Percentiles rank a stretch among this genome's conserved stretches.
phyloP scores from a whole-genome alignment of 2,329 filamentous ascomycete genomes.

The Tolypocladium tropicale region DNA sequence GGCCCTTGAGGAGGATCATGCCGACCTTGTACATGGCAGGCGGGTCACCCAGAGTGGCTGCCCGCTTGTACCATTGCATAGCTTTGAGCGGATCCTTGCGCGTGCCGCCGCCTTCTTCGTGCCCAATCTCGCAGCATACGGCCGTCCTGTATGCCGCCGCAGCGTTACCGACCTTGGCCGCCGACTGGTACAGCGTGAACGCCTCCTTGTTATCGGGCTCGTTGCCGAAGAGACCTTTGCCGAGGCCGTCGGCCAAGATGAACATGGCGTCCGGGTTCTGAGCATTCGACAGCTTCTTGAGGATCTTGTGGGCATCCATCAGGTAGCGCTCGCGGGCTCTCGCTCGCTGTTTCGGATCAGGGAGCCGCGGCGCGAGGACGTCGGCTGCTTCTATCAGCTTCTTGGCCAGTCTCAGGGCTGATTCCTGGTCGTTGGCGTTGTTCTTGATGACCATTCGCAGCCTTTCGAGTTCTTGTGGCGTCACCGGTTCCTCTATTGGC shows the following conservation, averaged over 20 bases:
- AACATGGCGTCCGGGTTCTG: slow-evolving; percentile 87
- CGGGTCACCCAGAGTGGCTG: slow-evolving; percentile 79
- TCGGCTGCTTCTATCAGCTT: slow-evolving; percentile 77
- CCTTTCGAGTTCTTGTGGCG: slow-evolving; percentile 65
- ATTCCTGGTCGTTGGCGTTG: slow-evolving; percentile 62
- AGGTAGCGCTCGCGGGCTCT: slow-evolving; percentile 77
- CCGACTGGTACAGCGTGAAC: slow-evolving; percentile 85
- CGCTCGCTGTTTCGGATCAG: slow-evolving; percentile 60
- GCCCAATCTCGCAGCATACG: slow-evolving; percentile 93
- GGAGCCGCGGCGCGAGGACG: slow-evolving; percentile 53
- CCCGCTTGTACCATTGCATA: slow-evolving; percentile 95
- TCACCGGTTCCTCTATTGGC: slow-evolving; percentile 44
- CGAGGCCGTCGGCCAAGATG: slow-evolving; percentile 80
- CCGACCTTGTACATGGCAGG: slow-evolving; percentile 98
- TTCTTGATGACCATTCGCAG: slow-evolving; percentile 59
- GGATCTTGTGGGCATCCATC: slow-evolving; percentile 75
- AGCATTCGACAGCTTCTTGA: slow-evolving; percentile 73
- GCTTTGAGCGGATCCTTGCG: slow-evolving; percentile 85
- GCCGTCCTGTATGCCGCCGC: slow-evolving; percentile 88
- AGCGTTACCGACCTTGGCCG: slow-evolving; percentile 79
- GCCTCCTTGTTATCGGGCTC: slow-evolving; percentile 84
- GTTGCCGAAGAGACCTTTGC: slow-evolving; percentile 67
- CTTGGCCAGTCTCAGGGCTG: slow-evolving; percentile 66
- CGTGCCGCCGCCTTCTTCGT: slow-evolving; percentile 89
- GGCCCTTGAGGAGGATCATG: slow-evolving; percentile 87